Evolutionary conservation across 2,329 filamentous ascomycete genomes (phyloP).

Genomic region (Blastomyces silverae): DNA sequence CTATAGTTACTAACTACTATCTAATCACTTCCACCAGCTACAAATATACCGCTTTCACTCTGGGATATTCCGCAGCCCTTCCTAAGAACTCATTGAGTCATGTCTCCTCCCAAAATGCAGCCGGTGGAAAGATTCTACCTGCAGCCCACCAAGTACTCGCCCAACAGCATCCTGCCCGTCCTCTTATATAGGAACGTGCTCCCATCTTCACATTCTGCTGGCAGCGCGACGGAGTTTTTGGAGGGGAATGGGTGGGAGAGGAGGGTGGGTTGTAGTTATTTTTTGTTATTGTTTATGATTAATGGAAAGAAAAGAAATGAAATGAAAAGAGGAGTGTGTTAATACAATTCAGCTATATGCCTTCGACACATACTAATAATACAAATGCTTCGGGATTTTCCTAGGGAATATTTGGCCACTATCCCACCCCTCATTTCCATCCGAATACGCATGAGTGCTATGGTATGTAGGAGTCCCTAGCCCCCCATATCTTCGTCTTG

Average conservation of each 20-base stretch:
- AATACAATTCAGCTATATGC: too few relatives aligned
- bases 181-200: conserved; percentile 34
- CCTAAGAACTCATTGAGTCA: too few relatives aligned
- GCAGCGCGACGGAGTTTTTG: conserved; percentile 25
- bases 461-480: conserved; percentile 23
- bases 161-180: conserved; percentile 33
- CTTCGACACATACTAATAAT: background rate
- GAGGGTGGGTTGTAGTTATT: conserved; percentile 17
- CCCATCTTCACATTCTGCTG: conserved; percentile 25
- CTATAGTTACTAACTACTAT: too few relatives aligned
- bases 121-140: conserved; percentile 28
- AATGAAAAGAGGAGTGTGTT: too few relatives aligned
- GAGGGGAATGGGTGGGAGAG: conserved; percentile 33
- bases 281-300: background rate
- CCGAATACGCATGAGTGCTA: conserved; percentile 37
- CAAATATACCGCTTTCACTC: background rate
- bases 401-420: conserved; percentile 28
- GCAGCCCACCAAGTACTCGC: conserved; percentile 26
- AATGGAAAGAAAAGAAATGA: too few relatives aligned
- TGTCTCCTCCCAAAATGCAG: background rate
- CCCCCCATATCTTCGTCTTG: background rate
- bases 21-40: background rate
- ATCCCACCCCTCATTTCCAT: conserved; percentile 30
- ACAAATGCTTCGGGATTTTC: background rate
- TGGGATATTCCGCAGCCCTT: too few relatives aligned